phyloP scores from a whole-genome alignment of 1,284 basidiomycete species.

The Cryptococcus amylolentus region DNA sequence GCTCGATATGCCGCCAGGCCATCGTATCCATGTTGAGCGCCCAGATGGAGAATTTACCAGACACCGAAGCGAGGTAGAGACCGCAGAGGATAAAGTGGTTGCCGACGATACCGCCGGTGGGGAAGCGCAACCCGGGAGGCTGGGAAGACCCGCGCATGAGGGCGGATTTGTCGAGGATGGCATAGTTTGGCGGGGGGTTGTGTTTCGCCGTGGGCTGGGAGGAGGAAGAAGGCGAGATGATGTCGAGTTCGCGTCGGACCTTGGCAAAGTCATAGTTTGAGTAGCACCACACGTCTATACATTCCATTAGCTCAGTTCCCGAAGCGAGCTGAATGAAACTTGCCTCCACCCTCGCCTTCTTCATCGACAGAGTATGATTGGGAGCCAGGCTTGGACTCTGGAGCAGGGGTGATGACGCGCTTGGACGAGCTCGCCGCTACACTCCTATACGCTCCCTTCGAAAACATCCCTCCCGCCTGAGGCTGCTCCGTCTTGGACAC shows the following conservation, averaged over 20 bases:
- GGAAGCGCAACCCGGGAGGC: conserved; percentile 89
- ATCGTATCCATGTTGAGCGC: conserved; percentile 73
- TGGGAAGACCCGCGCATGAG: conserved; percentile 57
- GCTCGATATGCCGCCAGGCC: conserved; percentile 80
- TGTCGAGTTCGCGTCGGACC: conserved; percentile 85
- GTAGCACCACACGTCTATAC: conserved; percentile 42
- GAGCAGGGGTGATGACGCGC: conserved; percentile 61
- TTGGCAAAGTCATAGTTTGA: conserved; percentile 72
- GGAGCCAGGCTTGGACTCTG: conserved; percentile 3
- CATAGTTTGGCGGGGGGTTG: conserved; percentile 55
- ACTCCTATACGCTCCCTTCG: conserved; percentile 81
- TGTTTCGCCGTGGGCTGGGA: conserved; percentile 62
- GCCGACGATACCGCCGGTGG: conserved; percentile 83
- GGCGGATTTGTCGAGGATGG: conserved; percentile 59
- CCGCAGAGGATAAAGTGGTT: conserved; percentile 83
- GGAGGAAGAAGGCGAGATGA: conserved; percentile 58
- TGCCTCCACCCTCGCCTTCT: conserved; percentile 42
- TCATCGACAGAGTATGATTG: conserved; percentile 37
- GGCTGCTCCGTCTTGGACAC: conserved; percentile 65
- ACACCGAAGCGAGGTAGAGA: conserved; percentile 82
- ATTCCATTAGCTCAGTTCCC: neutral
- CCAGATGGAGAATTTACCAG: conserved; percentile 73
- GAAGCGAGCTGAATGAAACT: conserved; percentile 63
- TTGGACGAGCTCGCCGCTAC: conserved; percentile 71
- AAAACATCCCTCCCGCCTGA: conserved; percentile 66